Percentiles rank a stretch among this genome's conserved stretches.
phyloP scores from a whole-genome alignment of 2,329 filamentous ascomycete genomes.

The Verticillium isaacii region DNA sequence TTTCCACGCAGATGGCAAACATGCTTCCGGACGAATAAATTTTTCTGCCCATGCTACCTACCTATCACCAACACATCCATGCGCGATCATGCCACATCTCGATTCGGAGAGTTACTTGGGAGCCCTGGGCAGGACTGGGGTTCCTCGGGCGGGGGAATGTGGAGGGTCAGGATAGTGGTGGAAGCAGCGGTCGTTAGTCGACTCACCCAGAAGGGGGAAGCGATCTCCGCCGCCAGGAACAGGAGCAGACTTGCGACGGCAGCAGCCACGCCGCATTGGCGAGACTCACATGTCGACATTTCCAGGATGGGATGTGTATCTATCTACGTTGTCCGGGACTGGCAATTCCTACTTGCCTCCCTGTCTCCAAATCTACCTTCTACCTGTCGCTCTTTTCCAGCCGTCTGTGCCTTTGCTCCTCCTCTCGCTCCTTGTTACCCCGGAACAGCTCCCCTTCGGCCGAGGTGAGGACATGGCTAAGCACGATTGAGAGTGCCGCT shows the following conservation, averaged over 20 bases:
- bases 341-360: not conserved
- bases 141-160: not conserved
- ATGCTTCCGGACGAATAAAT: not conserved
- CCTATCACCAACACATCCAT: not conserved
- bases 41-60: not conserved
- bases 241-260: not conserved
- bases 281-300: not conserved
- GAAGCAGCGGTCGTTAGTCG: not conserved
- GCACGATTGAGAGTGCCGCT: not conserved
- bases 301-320: not conserved
- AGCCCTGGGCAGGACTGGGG: not conserved
- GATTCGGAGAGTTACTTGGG: not conserved
- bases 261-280: not conserved
- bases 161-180: not conserved
- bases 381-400: not conserved
- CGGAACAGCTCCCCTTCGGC: not conserved
- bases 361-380: not conserved
- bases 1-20: not conserved
- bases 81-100: not conserved
- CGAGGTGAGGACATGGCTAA: not conserved
- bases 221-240: not conserved
- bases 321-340: not conserved
- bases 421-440: not conserved
- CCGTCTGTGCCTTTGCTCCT: not conserved
- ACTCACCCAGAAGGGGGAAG: not conserved